These are phyloP conservation scores for Biscutella laevigata DNA, from an alignment of 441 rosid species.

Conservation along the genomic window DNA sequence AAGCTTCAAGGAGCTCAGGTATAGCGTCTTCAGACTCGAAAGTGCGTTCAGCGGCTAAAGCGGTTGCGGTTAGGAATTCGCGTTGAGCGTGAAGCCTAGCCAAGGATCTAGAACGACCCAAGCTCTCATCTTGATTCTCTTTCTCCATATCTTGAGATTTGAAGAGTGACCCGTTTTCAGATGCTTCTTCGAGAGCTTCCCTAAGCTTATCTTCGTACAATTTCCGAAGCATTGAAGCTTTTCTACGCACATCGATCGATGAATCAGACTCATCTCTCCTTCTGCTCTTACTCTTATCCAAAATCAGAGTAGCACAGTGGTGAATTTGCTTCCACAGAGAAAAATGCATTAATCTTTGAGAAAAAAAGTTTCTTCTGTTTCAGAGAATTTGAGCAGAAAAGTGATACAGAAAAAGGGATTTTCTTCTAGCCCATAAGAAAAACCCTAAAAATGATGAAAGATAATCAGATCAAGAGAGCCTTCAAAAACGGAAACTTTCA, in stretches of 20 bases:
- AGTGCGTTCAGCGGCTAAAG: constrained; percentile 60
- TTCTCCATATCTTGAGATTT: constrained; percentile 73
- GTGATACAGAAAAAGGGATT: not conserved
- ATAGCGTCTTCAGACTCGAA: constrained; percentile 66
- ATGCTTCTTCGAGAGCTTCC: constrained; percentile 90
- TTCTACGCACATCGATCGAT: constrained; percentile 36
- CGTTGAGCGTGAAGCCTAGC: constrained; percentile 90
- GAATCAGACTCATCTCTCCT: constrained; percentile 65
- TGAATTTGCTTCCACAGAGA: constrained; percentile 94
- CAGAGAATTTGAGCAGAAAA: constrained; percentile 12
- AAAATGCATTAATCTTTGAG: constrained; percentile 64
- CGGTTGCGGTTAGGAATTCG: constrained; percentile 73
- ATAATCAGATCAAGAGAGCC: constrained; percentile 39
- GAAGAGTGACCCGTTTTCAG: constrained; percentile 74
- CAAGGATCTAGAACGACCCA: constrained; percentile 75
- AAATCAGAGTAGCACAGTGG: constrained; percentile 88
- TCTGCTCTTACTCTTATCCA: constrained; percentile 78
- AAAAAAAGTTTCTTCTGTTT: not conserved
- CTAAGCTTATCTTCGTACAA: constrained; percentile 68
- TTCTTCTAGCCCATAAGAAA: constrained; percentile 40
- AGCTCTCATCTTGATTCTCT: constrained; percentile 50
- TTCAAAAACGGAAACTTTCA: constrained; percentile 19
- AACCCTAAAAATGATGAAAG: constrained; percentile 30
- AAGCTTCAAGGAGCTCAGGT: constrained; percentile 53
- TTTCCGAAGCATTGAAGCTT: constrained; percentile 48